These are phyloP conservation scores for Elsinoe australis DNA, from an alignment of 2,329 filamentous ascomycete genomes.

Conservation along the genomic window DNA sequence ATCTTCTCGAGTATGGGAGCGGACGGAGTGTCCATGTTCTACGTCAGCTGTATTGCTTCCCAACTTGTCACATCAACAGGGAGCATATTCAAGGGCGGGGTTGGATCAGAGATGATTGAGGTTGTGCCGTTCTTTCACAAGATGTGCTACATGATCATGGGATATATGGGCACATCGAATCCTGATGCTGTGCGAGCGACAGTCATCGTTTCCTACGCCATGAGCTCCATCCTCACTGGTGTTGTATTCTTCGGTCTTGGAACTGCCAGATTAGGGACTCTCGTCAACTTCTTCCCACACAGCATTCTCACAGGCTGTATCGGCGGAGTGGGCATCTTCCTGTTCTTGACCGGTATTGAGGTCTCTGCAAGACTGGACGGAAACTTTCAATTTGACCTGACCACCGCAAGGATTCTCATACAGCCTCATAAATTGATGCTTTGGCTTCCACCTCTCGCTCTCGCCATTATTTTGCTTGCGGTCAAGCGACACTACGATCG, in stretches of 20 bases:
- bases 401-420: conserved; percentile 68
- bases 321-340: conserved; percentile 91
- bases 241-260: conserved; percentile 89
- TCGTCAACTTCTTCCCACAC: conserved; percentile 93
- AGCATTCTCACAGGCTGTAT: conserved; percentile 97
- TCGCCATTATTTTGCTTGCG: conserved; percentile 69
- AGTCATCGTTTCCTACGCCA: conserved; percentile 81
- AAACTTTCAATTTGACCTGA: conserved; percentile 70
- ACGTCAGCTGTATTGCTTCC: conserved; percentile 91
- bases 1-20: conserved; percentile 80
- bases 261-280: conserved; percentile 74
- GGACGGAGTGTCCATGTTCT: conserved; percentile 97
- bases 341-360: conserved; percentile 84
- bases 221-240: conserved; percentile 86
- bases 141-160: conserved; percentile 86
- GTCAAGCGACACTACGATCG: conserved; percentile 69
- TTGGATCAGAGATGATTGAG: conserved; percentile 97
- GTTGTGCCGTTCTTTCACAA: conserved; percentile 98
- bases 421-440: conserved; percentile 66
- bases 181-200: conserved; percentile 85
- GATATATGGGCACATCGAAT: conserved; percentile 67
- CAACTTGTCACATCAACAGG: conserved; percentile 85
- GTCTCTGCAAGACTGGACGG: conserved; percentile 85
- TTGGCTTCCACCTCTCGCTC: conserved; percentile 70
- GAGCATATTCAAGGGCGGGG: conserved; percentile 80